Percentiles rank a stretch among this genome's conserved stretches.
phyloP scores from a whole-genome alignment of 345 rosid species.

The Ricinus communis region DNA sequence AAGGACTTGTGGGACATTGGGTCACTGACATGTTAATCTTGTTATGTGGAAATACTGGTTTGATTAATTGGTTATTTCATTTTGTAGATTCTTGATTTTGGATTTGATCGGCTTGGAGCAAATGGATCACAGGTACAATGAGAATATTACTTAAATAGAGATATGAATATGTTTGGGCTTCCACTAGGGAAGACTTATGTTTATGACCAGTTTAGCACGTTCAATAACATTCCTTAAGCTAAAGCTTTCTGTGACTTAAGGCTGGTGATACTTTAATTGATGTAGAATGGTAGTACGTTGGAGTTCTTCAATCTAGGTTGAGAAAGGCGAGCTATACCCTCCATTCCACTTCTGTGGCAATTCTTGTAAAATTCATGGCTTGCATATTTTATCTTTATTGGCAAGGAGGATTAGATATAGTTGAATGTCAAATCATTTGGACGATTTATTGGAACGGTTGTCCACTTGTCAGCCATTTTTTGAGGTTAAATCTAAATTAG shows the following conservation, averaged over 20 bases:
- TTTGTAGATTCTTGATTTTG: conserved; percentile 85
- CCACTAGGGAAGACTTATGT: background rate
- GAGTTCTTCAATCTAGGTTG: background rate
- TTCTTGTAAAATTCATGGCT: background rate
- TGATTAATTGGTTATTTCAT: background rate
- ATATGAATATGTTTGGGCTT: background rate
- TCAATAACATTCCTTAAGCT: background rate
- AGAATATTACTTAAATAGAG: background rate
- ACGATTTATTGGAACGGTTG: background rate
- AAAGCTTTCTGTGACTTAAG: background rate
- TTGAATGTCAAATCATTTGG: background rate
- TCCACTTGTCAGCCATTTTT: background rate
- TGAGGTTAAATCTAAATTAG: background rate
- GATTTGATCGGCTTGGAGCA: conserved; percentile 90
- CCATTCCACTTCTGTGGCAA: background rate
- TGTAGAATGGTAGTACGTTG: background rate
- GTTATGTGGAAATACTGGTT: background rate
- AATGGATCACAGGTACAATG: conserved; percentile 63
- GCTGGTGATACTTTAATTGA: background rate
- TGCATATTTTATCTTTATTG: background rate
- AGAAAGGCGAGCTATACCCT: background rate
- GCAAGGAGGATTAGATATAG: too few species aligned
- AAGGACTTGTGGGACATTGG: background rate
- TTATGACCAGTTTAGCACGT: background rate
- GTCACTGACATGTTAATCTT: background rate